A percentile compares a stretch with the other conserved stretches of the same genome.
Conservation (phyloP, 78 protist genomes). For the Dictyostelium firmibasis region DNA sequence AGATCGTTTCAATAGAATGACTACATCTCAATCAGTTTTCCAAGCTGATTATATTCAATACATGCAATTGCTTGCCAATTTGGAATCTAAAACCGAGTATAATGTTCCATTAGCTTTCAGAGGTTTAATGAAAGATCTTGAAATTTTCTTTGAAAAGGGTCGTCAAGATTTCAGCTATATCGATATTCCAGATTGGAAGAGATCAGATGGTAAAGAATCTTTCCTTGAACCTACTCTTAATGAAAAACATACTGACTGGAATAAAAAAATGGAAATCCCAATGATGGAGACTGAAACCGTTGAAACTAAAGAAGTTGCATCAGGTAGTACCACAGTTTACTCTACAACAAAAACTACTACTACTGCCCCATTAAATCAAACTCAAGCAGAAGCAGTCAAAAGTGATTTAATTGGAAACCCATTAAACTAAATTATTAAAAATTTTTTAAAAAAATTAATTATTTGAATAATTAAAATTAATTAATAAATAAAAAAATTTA, state of each 20-base stretch:
- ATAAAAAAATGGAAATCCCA: neutral
- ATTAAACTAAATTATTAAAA: neutral
- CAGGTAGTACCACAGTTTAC: neutral
- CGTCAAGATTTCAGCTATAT: neutral
- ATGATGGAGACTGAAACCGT: neutral
- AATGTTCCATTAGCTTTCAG: neutral
- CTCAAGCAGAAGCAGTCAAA: neutral
- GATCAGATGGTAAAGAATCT: neutral
- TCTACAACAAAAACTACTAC: neutral
- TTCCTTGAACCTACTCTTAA: neutral
- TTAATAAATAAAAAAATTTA: too few relatives aligned
- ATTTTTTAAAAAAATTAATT: neutral
- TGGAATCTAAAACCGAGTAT: neutral
- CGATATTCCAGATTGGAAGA: neutral
- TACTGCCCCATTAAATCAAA: neutral
- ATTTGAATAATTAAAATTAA: neutral
- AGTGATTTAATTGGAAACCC: neutral
- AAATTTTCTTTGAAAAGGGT: neutral
- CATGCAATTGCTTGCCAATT: neutral
- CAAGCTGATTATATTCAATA: neutral
- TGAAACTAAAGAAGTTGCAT: neutral
- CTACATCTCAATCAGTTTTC: neutral
- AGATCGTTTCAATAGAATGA: neutral
- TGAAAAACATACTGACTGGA: neutral
- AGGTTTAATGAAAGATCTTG: neutral